phyloP scores from a whole-genome alignment of 495 filamentous ascomycete species.

The Margaritispora aquatica region DNA sequence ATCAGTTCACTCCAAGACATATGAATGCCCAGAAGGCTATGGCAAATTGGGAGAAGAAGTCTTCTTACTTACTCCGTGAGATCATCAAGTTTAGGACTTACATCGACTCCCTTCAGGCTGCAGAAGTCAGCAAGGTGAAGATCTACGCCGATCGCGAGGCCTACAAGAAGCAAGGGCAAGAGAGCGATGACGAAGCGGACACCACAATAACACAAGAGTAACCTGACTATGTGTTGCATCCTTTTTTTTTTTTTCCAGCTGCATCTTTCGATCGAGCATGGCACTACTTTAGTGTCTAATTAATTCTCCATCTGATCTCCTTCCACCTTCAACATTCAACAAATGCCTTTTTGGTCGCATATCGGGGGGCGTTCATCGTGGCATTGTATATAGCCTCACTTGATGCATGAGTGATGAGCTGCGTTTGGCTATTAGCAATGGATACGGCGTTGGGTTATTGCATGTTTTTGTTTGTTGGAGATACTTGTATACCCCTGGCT shows the following conservation, averaged over 20 bases:
- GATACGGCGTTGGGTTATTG: background rate
- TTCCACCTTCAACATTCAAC: background rate
- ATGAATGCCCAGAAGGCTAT: slow-evolving; percentile 76
- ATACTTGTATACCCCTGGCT: background rate
- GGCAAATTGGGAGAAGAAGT: slow-evolving; percentile 96
- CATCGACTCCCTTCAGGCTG: slow-evolving; percentile 65
- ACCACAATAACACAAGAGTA: slow-evolving; percentile 3
- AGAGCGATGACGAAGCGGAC: slow-evolving; percentile 7
- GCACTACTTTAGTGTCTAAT: background rate
- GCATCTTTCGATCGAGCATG: background rate
- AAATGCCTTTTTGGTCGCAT: background rate
- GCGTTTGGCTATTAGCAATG: background rate
- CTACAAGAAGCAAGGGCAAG: slow-evolving; percentile 1
- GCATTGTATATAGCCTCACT: background rate
- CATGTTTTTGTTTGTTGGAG: background rate
- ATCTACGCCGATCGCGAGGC: slow-evolving; percentile 45
- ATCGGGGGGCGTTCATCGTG: background rate
- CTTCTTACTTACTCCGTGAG: slow-evolving; percentile 83
- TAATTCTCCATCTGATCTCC: background rate
- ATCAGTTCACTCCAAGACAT: slow-evolving; percentile 75
- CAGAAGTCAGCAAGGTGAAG: slow-evolving; percentile 34
- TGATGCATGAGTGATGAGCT: background rate
- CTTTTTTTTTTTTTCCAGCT: background rate
- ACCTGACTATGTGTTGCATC: background rate
- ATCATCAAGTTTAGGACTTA: slow-evolving; percentile 96